Evolutionary conservation across 2,329 filamentous ascomycete species (phyloP), one percentile per base, ranked within the genome.

Genomic region (Cadophora sp.): DNA sequence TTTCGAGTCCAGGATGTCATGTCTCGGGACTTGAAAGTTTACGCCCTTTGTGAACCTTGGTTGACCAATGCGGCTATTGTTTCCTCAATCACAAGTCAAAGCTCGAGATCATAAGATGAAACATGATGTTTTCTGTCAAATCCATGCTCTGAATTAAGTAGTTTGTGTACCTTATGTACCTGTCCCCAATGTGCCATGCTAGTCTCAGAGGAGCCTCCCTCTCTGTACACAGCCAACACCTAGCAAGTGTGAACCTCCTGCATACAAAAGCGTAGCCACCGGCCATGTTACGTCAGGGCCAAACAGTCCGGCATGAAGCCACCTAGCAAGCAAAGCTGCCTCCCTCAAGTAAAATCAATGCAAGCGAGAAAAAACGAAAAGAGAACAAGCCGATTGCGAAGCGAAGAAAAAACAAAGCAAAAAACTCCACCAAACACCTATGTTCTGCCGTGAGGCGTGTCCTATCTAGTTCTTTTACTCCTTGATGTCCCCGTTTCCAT

Each of bases 391-490:
- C 9, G 24, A 48, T 62, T 48, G 27, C 58, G 31, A 37, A 59
- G 55, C 55, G 31, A 34, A 43, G 12, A 40, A 24, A 59, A 62
- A 58, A 31, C 22, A 66, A 64, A 40, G 51, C n/a, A 66, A 69
- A 66, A 68, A 69, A 66, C 65, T 69, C 69, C 66, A 50, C 68
- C 68, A 62, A 71, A 71, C 69, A 69, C 71, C 71, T n/a, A 40
- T 68, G 64, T 66, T 71, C 62, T 74, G 73, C 73, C 73, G 73
- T 69, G 73, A 74, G 73, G 73, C 73, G 60, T 68, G 62, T 68
- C 71, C 71, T 68, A 65, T 73, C 72, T 73, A 73, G 69, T 70
- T 72, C 70, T 73, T 73, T 71, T 68, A 74, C 70, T 73, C 73
- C 68, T 62, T 51, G 27, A 60, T 60, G 60, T 68, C 51, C 48